phyloP scores from a whole-genome alignment of 1,284 basidiomycete species.

The Pyrrhoderma noxium region DNA sequence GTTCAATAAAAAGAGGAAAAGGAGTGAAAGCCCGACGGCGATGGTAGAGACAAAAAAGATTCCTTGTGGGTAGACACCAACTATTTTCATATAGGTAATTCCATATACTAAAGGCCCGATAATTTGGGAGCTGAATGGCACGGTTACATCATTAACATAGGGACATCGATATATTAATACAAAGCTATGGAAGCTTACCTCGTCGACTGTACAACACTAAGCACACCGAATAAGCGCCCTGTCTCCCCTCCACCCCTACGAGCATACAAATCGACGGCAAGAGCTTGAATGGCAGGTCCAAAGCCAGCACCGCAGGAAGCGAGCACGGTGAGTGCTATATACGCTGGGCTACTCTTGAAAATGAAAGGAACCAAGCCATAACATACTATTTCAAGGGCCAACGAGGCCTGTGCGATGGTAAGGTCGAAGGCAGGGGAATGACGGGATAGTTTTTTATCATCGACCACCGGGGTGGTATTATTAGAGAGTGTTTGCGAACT shows the following conservation, averaged over 20 bases:
- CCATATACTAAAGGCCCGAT: constrained; percentile 57
- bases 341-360: constrained; percentile 30
- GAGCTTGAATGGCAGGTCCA: constrained; percentile 55
- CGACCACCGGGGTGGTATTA: constrained; percentile 15
- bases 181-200: constrained; percentile 34
- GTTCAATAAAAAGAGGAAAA: neutral
- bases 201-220: constrained; percentile 62
- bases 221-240: constrained; percentile 63
- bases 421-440: constrained; percentile 56
- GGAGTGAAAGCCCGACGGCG: constrained; percentile 1
- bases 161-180: too few relatives aligned
- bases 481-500: constrained; percentile 15
- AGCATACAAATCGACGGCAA: constrained; percentile 56
- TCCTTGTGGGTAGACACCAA: constrained; percentile 47
- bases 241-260: constrained; percentile 34
- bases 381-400: constrained; percentile 49
- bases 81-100: constrained; percentile 51
- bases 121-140: constrained; percentile 46
- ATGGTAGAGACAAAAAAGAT: constrained; percentile 44
- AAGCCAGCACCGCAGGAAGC: constrained; percentile 53
- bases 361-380: constrained; percentile 46
- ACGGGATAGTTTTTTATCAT: constrained; percentile 11
- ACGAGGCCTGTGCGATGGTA: constrained; percentile 46
- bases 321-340: constrained; percentile 39
- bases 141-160: too few relatives aligned